Evolutionary conservation across 305 asterid species (phyloP).

Genomic region (Plantago coronopus): DNA sequence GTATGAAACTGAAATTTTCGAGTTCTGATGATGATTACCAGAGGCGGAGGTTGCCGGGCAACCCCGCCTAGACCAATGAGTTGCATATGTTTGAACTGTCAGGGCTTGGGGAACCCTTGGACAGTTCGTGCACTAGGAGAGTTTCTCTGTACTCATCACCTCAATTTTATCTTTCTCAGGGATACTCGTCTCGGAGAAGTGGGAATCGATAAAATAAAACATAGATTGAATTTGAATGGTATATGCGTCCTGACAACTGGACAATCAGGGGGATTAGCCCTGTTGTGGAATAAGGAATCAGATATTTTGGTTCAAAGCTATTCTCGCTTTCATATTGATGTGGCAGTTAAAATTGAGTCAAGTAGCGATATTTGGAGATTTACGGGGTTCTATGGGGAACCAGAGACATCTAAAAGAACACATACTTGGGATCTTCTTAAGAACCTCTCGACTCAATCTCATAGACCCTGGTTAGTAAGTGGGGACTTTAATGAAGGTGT

Average conservation of each 20-base stretch:
- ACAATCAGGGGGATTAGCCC: not conserved
- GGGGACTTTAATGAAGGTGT: too few species aligned
- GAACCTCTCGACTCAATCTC: too few species aligned
- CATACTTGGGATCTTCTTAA: too few species aligned
- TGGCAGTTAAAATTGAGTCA: not conserved
- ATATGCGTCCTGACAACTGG: not conserved
- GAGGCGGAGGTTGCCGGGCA: too few species aligned
- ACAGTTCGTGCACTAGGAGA: not conserved
- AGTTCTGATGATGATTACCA: too few species aligned
- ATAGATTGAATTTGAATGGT: not conserved
- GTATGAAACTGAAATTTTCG: too few species aligned
- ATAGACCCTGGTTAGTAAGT: too few species aligned
- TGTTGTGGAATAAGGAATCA: not conserved
- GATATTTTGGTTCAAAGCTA: not conserved
- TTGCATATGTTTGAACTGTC: too few species aligned
- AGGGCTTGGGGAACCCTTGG: not conserved
- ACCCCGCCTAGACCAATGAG: too few species aligned
- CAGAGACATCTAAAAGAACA: not conserved
- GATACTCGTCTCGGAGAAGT: not conserved
- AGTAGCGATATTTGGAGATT: not conserved
- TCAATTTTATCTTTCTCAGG: not conserved
- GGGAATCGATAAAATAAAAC: not conserved
- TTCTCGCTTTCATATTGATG: not conserved
- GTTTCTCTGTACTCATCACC: not conserved
- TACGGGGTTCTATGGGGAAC: not conserved